phyloP scores from a whole-genome alignment of 1,284 basidiomycete species.

The Prillingera fragicola region DNA sequence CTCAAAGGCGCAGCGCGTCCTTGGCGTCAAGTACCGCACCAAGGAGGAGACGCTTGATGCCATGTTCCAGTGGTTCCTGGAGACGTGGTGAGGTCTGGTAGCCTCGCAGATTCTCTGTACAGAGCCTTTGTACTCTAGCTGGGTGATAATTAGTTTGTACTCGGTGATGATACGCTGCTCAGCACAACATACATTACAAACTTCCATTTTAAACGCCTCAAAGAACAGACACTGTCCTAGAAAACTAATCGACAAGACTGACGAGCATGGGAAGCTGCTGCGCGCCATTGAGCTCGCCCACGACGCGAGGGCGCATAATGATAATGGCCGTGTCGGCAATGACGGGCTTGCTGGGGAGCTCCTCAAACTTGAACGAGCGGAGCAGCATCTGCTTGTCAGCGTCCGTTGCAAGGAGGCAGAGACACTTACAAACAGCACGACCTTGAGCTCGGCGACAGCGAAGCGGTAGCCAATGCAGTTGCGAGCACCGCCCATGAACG shows the following conservation, averaged over 20 bases:
- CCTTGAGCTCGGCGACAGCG: slow-evolving; percentile 59
- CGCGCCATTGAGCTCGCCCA: slow-evolving; percentile 10
- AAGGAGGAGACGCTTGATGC: background rate
- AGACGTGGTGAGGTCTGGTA: no score
- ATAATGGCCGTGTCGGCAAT: slow-evolving; percentile 5
- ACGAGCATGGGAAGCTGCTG: slow-evolving; percentile 16
- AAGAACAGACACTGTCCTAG: no score
- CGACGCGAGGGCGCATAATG: slow-evolving; percentile 8
- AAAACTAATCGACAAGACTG: background rate
- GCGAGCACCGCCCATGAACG: slow-evolving; percentile 58
- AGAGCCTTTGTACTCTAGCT: no score
- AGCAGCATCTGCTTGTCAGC: no score
- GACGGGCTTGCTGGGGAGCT: background rate
- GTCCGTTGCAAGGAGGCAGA: slow-evolving; percentile 24
- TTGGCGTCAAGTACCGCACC: background rate
- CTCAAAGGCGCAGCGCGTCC: background rate
- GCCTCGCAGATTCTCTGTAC: no score
- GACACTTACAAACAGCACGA: slow-evolving; percentile 53
- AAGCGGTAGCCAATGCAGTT: slow-evolving; percentile 65
- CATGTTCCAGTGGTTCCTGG: background rate
- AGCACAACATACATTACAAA: no score
- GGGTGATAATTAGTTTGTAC: no score
- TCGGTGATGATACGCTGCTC: no score
- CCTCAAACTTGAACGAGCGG: slow-evolving; percentile 26
- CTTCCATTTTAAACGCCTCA: no score